Conservation (phyloP, 2,329 filamentous ascomycete species). For the Neospermospora avenae region DNA sequence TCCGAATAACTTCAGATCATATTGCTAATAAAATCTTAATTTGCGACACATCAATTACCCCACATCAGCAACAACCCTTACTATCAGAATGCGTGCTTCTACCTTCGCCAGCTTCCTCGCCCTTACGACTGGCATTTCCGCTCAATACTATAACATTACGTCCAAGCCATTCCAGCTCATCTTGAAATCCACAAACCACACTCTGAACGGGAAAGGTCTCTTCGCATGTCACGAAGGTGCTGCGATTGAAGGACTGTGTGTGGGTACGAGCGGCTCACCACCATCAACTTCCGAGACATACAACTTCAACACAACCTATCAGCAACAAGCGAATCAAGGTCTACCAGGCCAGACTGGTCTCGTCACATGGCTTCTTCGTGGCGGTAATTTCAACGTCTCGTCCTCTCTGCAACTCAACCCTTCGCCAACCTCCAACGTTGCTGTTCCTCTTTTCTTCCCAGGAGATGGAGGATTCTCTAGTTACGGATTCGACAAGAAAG, state of each 20-base stretch:
- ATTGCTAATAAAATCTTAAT: background rate
- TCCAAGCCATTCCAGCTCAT: constrained; percentile 44
- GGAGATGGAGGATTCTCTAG: constrained; percentile 24
- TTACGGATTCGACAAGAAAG: constrained; percentile 40
- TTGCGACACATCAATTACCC: background rate
- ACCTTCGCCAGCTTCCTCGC: constrained; percentile 21
- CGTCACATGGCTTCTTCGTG: constrained; percentile 26
- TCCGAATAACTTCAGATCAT: background rate
- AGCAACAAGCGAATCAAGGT: constrained; percentile 23
- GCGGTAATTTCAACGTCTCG: constrained; percentile 32
- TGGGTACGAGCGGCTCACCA: constrained; percentile 23
- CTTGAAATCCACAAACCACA: constrained; percentile 37
- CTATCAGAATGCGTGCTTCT: constrained; percentile 24
- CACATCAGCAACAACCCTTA: background rate
- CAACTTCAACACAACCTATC: constrained; percentile 34
- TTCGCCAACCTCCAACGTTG: constrained; percentile 41
- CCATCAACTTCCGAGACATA: constrained; percentile 24
- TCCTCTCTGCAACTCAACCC: constrained; percentile 38
- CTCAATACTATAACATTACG: constrained; percentile 34
- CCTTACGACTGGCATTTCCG: constrained; percentile 20
- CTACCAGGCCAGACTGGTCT: constrained; percentile 23
- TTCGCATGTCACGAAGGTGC: constrained; percentile 46
- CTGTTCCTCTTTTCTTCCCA: constrained; percentile 39
- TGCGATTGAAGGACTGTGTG: constrained; percentile 45
- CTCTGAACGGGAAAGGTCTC: constrained; percentile 39